Percentiles rank a stretch among this genome's conserved stretches.
phyloP scores from a whole-genome alignment of 805 yeast genomes.

The Candida silvatica region DNA sequence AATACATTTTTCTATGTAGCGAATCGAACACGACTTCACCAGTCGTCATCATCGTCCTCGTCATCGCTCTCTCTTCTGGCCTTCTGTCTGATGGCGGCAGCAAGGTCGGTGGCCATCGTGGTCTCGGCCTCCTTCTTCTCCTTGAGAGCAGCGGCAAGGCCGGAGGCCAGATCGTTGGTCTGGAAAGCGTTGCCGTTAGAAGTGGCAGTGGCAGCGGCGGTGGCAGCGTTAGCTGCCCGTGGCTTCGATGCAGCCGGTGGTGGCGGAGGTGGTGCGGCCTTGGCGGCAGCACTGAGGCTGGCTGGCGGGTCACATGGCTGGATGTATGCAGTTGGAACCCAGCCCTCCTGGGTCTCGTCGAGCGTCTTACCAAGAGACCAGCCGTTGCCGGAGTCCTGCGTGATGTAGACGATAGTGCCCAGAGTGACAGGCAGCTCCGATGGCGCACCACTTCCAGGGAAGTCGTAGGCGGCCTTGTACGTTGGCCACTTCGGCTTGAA shows the following conservation, averaged over 20 bases:
- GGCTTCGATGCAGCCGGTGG: slow-evolving; percentile 28
- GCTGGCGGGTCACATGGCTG: slow-evolving; percentile 47
- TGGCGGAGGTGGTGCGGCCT: slow-evolving; percentile 31
- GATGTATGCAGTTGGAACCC: slow-evolving; percentile 96
- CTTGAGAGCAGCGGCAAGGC: slow-evolving; percentile 61
- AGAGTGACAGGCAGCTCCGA: slow-evolving; percentile 71
- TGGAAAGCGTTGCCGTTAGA: slow-evolving; percentile 6
- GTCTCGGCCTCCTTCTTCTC: slow-evolving; percentile 55
- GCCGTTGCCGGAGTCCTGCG: slow-evolving; percentile 72
- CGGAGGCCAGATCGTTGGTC: slow-evolving; percentile 26
- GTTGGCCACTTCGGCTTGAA: slow-evolving; percentile 64
- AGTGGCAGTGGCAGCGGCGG: slow-evolving; percentile 16
- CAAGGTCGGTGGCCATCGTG: slow-evolving; percentile 73
- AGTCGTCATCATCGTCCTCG: slow-evolving; percentile 52
- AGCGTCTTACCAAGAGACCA: slow-evolving; percentile 87
- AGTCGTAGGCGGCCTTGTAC: slow-evolving; percentile 80
- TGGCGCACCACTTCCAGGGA: slow-evolving; percentile 77
- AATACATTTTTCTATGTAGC: too few relatives aligned
- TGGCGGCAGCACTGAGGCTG: slow-evolving; percentile 7
- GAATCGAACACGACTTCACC: too few relatives aligned
- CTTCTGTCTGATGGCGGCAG: slow-evolving; percentile 78
- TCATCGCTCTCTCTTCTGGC: slow-evolving; percentile 65
- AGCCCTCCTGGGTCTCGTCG: slow-evolving; percentile 78
- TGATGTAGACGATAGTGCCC: slow-evolving; percentile 67
- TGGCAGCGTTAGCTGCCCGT: too few relatives aligned